Base-by-base conservation (phyloP, 306 rosid species). In the Dryas drummondii region DNA sequence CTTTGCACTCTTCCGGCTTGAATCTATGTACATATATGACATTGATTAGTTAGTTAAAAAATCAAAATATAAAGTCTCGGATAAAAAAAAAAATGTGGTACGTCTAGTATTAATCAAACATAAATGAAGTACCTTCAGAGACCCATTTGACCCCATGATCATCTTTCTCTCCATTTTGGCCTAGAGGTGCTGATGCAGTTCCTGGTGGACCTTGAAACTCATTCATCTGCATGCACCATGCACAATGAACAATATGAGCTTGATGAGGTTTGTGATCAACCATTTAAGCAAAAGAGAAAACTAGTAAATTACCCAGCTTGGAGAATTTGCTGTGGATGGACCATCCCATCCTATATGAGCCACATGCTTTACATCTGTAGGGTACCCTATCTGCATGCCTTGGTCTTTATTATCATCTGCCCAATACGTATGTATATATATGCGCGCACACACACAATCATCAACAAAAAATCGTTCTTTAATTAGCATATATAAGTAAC, bases 361-460 rank as follows among this genome's bases (percentile, higher is more conserved):
- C 67, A 92, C 96, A 87, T 96, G 99, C 86, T 88, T 96, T 64
- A 96, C 99, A 79, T 96, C 96, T 32, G 99, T 96, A 60, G 99
- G 99, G 52, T 13, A 26, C 44, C 99, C 96, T 41, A 96, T 96
- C 84, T 96, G 68, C 85, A 96, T 89, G 46, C 89, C 98, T 81
- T 70, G 79, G 42, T 89, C 92, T 76, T 90, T 87, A 22, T 92
- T 94, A 73, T 70, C 80, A 5, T 96, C 96, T 96, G 87, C 86
- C 46, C 57, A 79, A 7, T 32, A 32, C 37, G 3, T 32, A 32
- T 32, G 37, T 32, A 32, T 32, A 32, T 32, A 32, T 32, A 32
- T 22, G 22, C 22, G 22, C 22, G 22, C 37, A 32, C 37, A 32
- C 37, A 32, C 37, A 32, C 37, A 32, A 32, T 32, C 2, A 32